A percentile compares a stretch with the other conserved stretches of the same genome.
These are phyloP conservation scores for Fraxinus angustifolia DNA, from an alignment of 305 asterid genomes.

Conservation along the genomic window DNA sequence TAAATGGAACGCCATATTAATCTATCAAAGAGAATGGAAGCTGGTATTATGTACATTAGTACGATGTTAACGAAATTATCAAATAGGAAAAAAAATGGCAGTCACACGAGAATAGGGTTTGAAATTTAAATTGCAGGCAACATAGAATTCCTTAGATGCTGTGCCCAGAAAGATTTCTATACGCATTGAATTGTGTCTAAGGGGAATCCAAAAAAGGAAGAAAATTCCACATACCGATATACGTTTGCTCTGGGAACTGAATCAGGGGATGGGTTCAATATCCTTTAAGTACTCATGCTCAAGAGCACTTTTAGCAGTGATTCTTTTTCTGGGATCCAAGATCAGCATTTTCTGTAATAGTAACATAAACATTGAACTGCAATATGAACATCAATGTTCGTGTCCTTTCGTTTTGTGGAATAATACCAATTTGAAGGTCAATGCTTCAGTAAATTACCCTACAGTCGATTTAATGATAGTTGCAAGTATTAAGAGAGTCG, in stretches of 20 bases:
- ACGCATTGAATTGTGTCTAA: constrained; percentile 30
- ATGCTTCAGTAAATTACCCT: background rate
- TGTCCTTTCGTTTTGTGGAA: background rate
- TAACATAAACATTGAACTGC: constrained; percentile 13
- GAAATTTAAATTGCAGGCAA: constrained; percentile 24
- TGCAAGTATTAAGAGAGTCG: background rate
- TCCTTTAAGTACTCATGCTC: constrained; percentile 94
- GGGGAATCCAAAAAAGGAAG: constrained; percentile 25
- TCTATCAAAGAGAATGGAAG: constrained; percentile 21
- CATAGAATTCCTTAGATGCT: constrained; percentile 17
- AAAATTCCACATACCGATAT: constrained; percentile 39
- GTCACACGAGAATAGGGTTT: constrained; percentile 25
- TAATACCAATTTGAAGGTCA: background rate
- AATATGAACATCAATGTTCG: constrained; percentile 9
- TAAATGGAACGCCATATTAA: constrained; percentile 24
- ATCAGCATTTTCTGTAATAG: constrained; percentile 72
- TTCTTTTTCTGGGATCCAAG: constrained; percentile 89
- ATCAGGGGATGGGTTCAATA: constrained; percentile 64
- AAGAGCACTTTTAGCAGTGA: constrained; percentile 82
- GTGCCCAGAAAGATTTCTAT: constrained; percentile 21
- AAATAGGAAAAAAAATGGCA: constrained; percentile 18
- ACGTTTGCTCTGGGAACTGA: constrained; percentile 38
- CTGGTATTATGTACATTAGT: constrained; percentile 26
- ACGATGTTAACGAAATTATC: constrained; percentile 23
- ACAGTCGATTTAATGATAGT: background rate